These are phyloP conservation scores for Camellia granthamiana DNA, from an alignment of 148 eudicot genomes.

Conservation along the genomic window DNA sequence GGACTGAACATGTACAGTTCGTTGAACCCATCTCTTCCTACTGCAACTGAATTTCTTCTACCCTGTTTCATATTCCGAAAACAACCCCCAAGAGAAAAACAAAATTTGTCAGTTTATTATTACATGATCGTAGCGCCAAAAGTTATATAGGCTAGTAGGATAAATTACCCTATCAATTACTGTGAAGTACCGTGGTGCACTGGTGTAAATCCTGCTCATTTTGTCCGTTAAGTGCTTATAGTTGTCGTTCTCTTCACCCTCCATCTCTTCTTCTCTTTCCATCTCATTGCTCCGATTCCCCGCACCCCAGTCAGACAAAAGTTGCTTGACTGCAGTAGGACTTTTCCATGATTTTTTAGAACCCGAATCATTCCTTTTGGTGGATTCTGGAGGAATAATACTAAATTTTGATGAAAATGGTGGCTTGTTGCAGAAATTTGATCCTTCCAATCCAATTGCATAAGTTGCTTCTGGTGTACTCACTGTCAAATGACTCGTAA, in stretches of 20 bases:
- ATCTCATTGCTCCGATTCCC: constrained; percentile 14
- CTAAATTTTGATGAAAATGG: constrained; percentile 53
- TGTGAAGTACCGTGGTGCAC: constrained; percentile 67
- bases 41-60: constrained; percentile 60
- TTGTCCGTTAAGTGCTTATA: constrained; percentile 61
- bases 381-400: constrained; percentile 46
- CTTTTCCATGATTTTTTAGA: constrained; percentile 28
- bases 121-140: neutral
- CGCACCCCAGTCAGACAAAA: constrained; percentile 27
- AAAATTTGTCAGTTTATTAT: neutral
- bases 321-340: constrained; percentile 23
- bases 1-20: constrained; percentile 74
- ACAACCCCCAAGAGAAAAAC: neutral
- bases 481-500: constrained; percentile 62
- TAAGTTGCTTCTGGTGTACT: constrained; percentile 95
- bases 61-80: constrained; percentile 43
- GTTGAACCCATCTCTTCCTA: constrained; percentile 60
- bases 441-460: constrained; percentile 73
- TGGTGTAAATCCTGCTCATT: constrained; percentile 73
- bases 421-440: constrained; percentile 47
- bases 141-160: neutral
- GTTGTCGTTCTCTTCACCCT: constrained; percentile 66
- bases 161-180: constrained; percentile 67
- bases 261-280: constrained; percentile 29
- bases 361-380: constrained; percentile 15